These are phyloP conservation scores for Pyrenophora teres DNA, from an alignment of 2,329 filamentous ascomycete species.

Conservation along the genomic window DNA sequence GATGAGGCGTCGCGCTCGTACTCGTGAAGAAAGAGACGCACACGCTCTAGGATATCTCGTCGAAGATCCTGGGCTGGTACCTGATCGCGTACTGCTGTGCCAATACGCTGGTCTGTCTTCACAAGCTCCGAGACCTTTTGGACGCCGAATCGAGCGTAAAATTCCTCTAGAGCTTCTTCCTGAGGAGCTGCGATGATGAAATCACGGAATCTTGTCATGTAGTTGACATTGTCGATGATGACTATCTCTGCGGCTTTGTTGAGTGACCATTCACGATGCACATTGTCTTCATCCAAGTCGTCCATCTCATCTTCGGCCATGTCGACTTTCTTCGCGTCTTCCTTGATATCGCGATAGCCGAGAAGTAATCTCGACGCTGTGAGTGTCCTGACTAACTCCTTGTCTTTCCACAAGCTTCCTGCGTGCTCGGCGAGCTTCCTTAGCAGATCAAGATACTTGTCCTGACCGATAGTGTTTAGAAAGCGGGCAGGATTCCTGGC, in stretches of 20 bases:
- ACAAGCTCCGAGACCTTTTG: slow-evolving; percentile 76
- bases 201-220: slow-evolving; percentile 85
- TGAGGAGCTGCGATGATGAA: slow-evolving; percentile 84
- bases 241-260: slow-evolving; percentile 78
- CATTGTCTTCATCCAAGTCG: slow-evolving; percentile 52
- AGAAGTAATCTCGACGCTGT: slow-evolving; percentile 76
- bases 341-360: slow-evolving; percentile 74
- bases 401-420: slow-evolving; percentile 73
- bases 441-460: slow-evolving; percentile 85
- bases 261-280: slow-evolving; percentile 74
- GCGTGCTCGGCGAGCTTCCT: slow-evolving; percentile 78
- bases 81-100: slow-evolving; percentile 68
- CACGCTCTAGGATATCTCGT: slow-evolving; percentile 83
- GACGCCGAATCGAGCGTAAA: slow-evolving; percentile 82
- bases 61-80: slow-evolving; percentile 70
- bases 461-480: slow-evolving; percentile 76
- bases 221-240: slow-evolving; percentile 52
- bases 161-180: slow-evolving; percentile 82
- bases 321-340: slow-evolving; percentile 54
- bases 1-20: slow-evolving; percentile 66
- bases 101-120: slow-evolving; percentile 76
- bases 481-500: slow-evolving; percentile 82
- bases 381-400: slow-evolving; percentile 76
- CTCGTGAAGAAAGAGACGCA: slow-evolving; percentile 87
- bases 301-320: slow-evolving; percentile 50